Evolutionary conservation across 129 eudicot species (phyloP).

Genomic region (Rutidosis leptorrhynchoides): DNA sequence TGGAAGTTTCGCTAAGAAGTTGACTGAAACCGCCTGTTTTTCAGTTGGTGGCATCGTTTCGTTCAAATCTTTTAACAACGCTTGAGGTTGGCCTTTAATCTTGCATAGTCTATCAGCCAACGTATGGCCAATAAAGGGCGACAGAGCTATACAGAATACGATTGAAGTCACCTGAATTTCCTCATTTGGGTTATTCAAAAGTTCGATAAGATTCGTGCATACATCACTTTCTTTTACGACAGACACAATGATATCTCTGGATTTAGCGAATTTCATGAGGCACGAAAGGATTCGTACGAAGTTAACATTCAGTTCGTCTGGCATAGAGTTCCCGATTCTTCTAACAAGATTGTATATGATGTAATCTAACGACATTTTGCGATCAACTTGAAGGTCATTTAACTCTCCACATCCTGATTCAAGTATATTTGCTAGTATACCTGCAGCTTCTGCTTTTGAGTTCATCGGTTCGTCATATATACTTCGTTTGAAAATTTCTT

Average conservation of each 20-base stretch:
- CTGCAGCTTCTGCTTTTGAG: constrained; percentile 54
- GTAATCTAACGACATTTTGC: constrained; percentile 51
- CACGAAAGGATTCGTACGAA: constrained; percentile 53
- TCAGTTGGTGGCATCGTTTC: constrained; percentile 41
- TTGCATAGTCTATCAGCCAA: constrained; percentile 58
- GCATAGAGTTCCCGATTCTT: constrained; percentile 41
- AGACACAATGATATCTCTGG: constrained; percentile 38
- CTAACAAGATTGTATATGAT: constrained; percentile 46
- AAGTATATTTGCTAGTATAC: constrained; percentile 62
- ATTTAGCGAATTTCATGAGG: constrained; percentile 46
- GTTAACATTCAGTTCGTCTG: constrained; percentile 54
- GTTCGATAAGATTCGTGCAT: constrained; percentile 45
- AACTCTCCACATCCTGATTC: constrained; percentile 50
- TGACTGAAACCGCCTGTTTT: constrained; percentile 60
- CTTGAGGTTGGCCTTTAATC: constrained; percentile 63
- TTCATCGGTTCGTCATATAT: constrained; percentile 43
- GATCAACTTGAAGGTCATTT: constrained; percentile 44
- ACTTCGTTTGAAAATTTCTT: constrained; percentile 48
- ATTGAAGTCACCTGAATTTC: constrained; percentile 48
- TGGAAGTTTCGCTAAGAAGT: constrained; percentile 69
- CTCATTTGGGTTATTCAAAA: constrained; percentile 52
- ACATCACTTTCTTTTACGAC: constrained; percentile 53
- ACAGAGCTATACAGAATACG: constrained; percentile 41
- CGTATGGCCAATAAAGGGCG: constrained; percentile 55
- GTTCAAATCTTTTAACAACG: constrained; percentile 39